Base-by-base conservation (phyloP, 2,329 filamentous ascomycete genomes). In the Delphinella strobiligena region DNA sequence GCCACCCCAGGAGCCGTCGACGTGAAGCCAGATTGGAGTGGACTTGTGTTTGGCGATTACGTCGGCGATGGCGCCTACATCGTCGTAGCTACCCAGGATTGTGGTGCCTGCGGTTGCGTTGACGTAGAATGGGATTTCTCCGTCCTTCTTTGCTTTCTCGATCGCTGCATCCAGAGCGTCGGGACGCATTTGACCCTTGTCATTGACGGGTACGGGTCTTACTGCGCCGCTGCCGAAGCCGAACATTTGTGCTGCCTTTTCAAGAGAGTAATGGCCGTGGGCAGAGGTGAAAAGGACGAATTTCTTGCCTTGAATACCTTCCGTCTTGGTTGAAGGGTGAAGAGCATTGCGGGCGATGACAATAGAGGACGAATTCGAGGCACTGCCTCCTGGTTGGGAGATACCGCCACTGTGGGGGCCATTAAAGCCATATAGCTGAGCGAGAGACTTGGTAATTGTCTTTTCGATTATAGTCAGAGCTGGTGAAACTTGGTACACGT, bases 31-130 rank as follows among this genome's bases (percentile, higher is more conserved):
- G 34, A 96, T 63, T 27, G 22, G 22, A 7, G 12, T 27, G 12
- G 7, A 7, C 39, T 75, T 72, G 54, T 86, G 71, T 43, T 71
- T 69, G 47, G 74, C 71, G 62, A 84, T 91, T 14, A 95, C 68
- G 19, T 64, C 66, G 0, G 79, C 71, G 46, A 95, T 79, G 2
- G 71, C 73, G 10, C 68, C 60, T 50, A 94, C 80, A 0, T 84
- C 83, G 53, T 95, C 89, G 55, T 81, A 98, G 1, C 83, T 86
- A 12, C 91, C 91, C 46, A 89, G 68, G 2, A 96, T 89, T 0
- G 91, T 98, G 1, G 89, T 95, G 14, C 91, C 91, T 1, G 91
- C 89, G 0, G 91, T 96, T 4, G 88, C 83, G 56, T 95, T 96
- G 55, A 96, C 84, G 61, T 93, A 95, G 45, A 98, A 82, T 0